Evolutionary conservation across 2,329 filamentous ascomycete genomes (phyloP), one percentile per base, ranked within the genome.

Genomic region (Alternaria sp.): DNA sequence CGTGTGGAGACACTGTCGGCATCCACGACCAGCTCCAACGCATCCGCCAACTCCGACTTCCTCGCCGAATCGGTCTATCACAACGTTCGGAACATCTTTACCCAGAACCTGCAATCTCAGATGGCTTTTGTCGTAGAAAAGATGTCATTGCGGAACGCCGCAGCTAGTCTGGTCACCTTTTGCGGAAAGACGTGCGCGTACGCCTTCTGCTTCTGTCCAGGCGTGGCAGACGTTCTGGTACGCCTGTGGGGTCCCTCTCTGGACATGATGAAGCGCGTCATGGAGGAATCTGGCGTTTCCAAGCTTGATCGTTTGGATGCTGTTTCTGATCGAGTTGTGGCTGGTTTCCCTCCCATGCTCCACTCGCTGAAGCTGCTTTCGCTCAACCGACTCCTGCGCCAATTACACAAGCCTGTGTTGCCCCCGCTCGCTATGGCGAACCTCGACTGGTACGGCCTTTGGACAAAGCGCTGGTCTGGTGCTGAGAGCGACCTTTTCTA

Each of bases 171-270:
- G 23, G 92, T 97, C 61, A 91, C 91, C 28, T 97, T 97, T 77
- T 93, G 92, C 57, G 94, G 93, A 63, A 96, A 96, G 80, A 92
- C 93, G 5, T 95, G 92, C 74, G 93, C 94, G 2, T 97, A 96
- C 79, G 93, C 93, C 28, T 97, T 97, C 80, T 96, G 95, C 81
- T 97, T 97, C 73, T 94, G 92, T 26, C 93, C 93, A 0, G 93
- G 93, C 5, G 88, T 97, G 58, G 91, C 93, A 8, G 93, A 97
- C 73, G 88, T 97, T 54, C 84, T 97, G 52, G 88, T 95, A 25
- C 88, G 93, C 15, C 83, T 97, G 6, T 97, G 94, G 93, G 88
- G 88, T 40, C 84, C 93, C 19, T 88, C 89, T 3, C 83, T 90
- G 4, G 89, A 90, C 61, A 82, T 89, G 45, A 85, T 97, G 73